phyloP scores from a whole-genome alignment of 495 filamentous ascomycete species.

The Symbiotaphrina buchneri region DNA sequence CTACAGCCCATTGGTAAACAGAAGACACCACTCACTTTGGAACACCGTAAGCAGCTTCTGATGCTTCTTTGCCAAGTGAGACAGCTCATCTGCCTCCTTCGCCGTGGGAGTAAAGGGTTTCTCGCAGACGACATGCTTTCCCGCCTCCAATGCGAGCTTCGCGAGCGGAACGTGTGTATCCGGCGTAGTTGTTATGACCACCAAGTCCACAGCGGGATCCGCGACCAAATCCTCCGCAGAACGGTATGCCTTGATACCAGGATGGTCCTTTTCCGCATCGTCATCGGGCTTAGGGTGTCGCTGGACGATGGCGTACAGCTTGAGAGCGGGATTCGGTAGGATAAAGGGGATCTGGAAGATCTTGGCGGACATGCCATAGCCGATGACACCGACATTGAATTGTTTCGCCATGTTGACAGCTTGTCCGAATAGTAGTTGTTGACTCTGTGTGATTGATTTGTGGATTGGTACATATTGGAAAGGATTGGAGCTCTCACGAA shows the following conservation, averaged over 20 bases:
- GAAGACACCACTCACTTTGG: slow-evolving; percentile 30
- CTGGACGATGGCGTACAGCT: slow-evolving; percentile 60
- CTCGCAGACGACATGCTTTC: slow-evolving; percentile 72
- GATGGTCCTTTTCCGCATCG: slow-evolving; percentile 43
- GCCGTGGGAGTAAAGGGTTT: slow-evolving; percentile 69
- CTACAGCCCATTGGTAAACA: neutral
- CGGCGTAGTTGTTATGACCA: slow-evolving; percentile 56
- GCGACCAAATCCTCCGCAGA: slow-evolving; percentile 36
- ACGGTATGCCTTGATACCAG: slow-evolving; percentile 38
- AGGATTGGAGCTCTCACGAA: too few species aligned
- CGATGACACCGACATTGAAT: slow-evolving; percentile 35
- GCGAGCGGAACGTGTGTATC: slow-evolving; percentile 47
- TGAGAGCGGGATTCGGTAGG: slow-evolving; percentile 33
- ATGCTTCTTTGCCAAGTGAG: slow-evolving; percentile 35
- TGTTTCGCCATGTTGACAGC: slow-evolving; percentile 21
- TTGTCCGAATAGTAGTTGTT: too few species aligned
- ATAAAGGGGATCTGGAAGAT: slow-evolving; percentile 85
- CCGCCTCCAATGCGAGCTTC: slow-evolving; percentile 41
- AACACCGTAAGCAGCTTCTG: slow-evolving; percentile 53
- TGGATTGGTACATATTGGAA: too few species aligned
- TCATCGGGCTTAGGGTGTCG: slow-evolving; percentile 41
- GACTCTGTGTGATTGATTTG: too few species aligned
- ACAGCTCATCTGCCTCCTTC: slow-evolving; percentile 46
- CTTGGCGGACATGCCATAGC: slow-evolving; percentile 66
- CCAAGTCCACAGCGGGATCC: slow-evolving; percentile 42